Percentiles rank a stretch among this genome's conserved stretches.
These are phyloP conservation scores for Clavariopsis aquatica DNA, from an alignment of 495 filamentous ascomycete species.

Conservation along the genomic window DNA sequence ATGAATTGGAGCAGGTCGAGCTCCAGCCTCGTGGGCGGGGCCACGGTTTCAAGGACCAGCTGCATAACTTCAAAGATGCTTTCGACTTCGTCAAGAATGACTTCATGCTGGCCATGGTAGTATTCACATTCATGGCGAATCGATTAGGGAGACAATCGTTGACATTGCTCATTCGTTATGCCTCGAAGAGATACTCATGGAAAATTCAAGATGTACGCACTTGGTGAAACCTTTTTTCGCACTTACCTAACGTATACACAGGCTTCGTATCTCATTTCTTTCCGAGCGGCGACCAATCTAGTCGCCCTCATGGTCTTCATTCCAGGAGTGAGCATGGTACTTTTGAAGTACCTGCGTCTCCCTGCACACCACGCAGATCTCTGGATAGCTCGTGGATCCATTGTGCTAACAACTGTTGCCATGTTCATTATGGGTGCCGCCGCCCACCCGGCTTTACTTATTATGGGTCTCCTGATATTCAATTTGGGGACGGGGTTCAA, in stretches of 20 bases:
- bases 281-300: conserved; percentile 47
- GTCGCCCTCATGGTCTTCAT: conserved; percentile 44
- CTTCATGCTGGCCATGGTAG: conserved; percentile 38
- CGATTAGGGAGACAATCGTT: conserved; percentile 42
- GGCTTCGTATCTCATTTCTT: conserved; percentile 48
- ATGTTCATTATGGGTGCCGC: conserved; percentile 43
- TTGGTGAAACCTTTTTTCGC: too few species aligned
- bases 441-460: conserved; percentile 42
- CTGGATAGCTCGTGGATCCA: conserved; percentile 42
- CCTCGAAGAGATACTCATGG: conserved; percentile 50
- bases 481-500: conserved; percentile 45
- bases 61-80: conserved; percentile 39
- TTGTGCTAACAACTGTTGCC: conserved; percentile 41
- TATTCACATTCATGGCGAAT: conserved; percentile 44
- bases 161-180: conserved; percentile 48
- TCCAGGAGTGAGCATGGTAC: conserved; percentile 36
- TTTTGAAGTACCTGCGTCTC: conserved; percentile 41
- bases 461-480: conserved; percentile 42
- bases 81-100: conserved; percentile 45
- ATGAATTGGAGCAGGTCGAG: neutral
- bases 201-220: conserved; percentile 45
- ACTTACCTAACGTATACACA: conserved; percentile 20
- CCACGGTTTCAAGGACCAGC: conserved; percentile 28
- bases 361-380: conserved; percentile 43
- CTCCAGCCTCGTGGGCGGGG: neutral